Percentiles rank a stretch among this genome's conserved stretches.
These are phyloP conservation scores for Xylaria grammica DNA, from an alignment of 495 filamentous ascomycete species.

Conservation along the genomic window DNA sequence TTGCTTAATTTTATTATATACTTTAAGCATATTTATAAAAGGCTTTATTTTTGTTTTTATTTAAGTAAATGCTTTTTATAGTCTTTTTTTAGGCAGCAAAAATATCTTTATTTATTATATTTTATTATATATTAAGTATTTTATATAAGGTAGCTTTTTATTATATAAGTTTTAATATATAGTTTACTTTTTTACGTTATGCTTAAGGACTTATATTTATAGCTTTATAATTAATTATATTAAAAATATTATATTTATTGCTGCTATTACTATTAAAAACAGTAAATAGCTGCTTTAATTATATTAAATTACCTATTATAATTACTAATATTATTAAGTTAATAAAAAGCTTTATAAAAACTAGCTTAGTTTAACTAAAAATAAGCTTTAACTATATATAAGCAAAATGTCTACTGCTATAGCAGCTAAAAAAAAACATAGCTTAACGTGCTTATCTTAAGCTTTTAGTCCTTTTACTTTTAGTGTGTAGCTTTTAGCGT, in stretches of 20 bases:
- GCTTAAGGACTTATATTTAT: background rate
- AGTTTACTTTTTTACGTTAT: constrained; percentile 1
- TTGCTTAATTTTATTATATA: background rate
- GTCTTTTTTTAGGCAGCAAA: background rate
- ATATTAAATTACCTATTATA: background rate
- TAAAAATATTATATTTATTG: background rate
- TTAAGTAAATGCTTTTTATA: background rate
- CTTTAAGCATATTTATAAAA: background rate
- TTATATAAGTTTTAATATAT: background rate
- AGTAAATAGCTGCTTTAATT: background rate
- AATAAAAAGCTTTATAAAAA: background rate
- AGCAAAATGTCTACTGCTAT: no score
- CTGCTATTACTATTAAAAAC: background rate
- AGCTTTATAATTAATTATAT: background rate
- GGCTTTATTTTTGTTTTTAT: background rate
- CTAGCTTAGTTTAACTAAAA: no score
- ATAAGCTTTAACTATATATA: no score
- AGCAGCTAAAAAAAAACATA: no score
- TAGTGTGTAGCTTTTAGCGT: no score
- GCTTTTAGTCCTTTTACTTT: no score
- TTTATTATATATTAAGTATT: background rate
- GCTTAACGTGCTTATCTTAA: no score
- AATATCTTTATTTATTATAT: background rate
- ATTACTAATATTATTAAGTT: background rate
- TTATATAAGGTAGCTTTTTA: background rate